A percentile compares a stretch with the other conserved stretches of the same genome.
phyloP scores from a whole-genome alignment of 2,329 filamentous ascomycete species.

The Cercospora sojina region DNA sequence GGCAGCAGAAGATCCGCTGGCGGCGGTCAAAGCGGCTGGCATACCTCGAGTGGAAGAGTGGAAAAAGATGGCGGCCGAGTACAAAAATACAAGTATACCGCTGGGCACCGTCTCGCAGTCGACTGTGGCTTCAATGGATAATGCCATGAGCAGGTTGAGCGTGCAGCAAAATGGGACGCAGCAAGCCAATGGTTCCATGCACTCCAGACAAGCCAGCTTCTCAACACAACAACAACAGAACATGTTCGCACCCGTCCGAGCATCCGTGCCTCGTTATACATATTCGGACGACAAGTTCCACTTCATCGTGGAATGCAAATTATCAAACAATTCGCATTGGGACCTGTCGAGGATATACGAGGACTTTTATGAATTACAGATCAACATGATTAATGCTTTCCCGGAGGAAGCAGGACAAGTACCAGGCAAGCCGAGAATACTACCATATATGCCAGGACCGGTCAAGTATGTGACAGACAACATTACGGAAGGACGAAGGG shows the following conservation, averaged over 20 bases:
- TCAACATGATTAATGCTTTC: constrained; percentile 86
- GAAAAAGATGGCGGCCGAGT: constrained; percentile 99
- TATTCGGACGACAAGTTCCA: constrained; percentile 98
- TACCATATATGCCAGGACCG: constrained; percentile 97
- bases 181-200: constrained; percentile 27
- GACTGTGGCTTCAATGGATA: constrained; percentile 54
- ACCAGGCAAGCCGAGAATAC: constrained; percentile 67
- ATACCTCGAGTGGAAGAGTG: constrained; percentile 96
- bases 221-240: constrained; percentile 48
- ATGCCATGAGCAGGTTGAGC: constrained; percentile 74
- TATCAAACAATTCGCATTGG: constrained; percentile 90
- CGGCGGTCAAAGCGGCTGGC: constrained; percentile 82
- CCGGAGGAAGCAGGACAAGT: constrained; percentile 89
- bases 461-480: constrained; percentile 98
- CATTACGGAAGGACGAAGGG: constrained; percentile 87
- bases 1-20: constrained; percentile 75
- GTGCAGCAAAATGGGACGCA: constrained; percentile 55
- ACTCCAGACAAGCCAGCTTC: constrained; percentile 38
- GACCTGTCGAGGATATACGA: constrained; percentile 94
- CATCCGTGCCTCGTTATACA: constrained; percentile 87
- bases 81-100: constrained; percentile 98
- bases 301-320: constrained; percentile 90
- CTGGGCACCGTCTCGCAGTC: constrained; percentile 70
- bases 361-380: constrained; percentile 99
- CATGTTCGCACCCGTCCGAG: constrained; percentile 70